Evolutionary conservation across 1,139 yeast species (phyloP), one percentile per base, ranked within the genome.

Genomic region (Suhomyces anneliseae): DNA sequence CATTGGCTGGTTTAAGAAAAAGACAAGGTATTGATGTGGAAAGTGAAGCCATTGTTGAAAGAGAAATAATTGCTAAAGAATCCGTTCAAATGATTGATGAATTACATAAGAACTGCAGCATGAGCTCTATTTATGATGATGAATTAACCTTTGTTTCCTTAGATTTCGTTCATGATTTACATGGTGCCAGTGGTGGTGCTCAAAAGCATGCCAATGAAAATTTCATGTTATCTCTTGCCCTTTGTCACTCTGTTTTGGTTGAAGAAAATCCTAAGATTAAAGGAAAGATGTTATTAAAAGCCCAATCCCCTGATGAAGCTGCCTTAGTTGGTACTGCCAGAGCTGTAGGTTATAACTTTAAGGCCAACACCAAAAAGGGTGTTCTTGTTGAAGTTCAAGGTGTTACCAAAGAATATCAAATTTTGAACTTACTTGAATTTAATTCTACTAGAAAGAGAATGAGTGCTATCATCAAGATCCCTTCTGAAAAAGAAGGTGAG

Each of bases 391-490:
- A 72, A 36, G 64, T 69, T 26, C 76, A 73, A 51, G 82, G 81
- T 29, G 62, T 58, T n/a, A 65, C 69, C 7, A 64, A 69, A 45
- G 77, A 72, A 48, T 79, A 73, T 55, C 79, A 75, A 53, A 63
- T 81, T 6, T 65, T 81, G 46, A 79, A 78, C 57, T 65, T 75
- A 2, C 66, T 82, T 38, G 85, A 82, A 46, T 82, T 82, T 62
- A 78, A 75, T 54, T 74, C 79, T 11, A 74, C 80, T 2, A 68
- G 80, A 58, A 75, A 74, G 59, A 70, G 98, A 74, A 93, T 92
- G 98, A 89, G 96, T 75, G 90, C 93, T 11, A 88, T 93, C 55
- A 79, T 92, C 38, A 74, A 87, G 80, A 64, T 72, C 4, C 82
- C 83, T 7, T 66, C 68, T 33, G 64, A 60, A 27, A 54, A 54